These are phyloP conservation scores for Aspergillus persii DNA, from an alignment of 2,329 filamentous ascomycete species.

Conservation along the genomic window DNA sequence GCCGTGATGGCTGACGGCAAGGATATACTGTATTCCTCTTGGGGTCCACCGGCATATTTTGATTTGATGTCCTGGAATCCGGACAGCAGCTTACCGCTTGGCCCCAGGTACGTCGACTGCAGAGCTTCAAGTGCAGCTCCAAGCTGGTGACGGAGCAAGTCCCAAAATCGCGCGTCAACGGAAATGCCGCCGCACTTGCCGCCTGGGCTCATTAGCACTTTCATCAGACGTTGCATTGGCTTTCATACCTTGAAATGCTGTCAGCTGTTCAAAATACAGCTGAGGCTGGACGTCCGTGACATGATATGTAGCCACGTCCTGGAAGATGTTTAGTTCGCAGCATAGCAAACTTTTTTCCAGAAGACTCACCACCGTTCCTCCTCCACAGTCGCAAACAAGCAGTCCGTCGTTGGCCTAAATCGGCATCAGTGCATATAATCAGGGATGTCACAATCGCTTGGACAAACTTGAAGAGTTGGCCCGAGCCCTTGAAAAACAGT, in stretches of 20 bases:
- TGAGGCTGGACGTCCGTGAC: background rate
- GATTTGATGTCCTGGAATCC: background rate
- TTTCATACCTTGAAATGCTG: background rate
- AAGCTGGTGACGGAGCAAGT: background rate
- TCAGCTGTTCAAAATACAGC: background rate
- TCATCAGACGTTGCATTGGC: background rate
- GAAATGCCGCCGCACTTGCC: background rate
- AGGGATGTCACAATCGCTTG: background rate
- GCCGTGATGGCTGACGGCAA: background rate
- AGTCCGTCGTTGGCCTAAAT: background rate
- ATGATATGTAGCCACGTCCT: background rate
- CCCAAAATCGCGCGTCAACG: background rate
- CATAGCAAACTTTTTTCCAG: background rate
- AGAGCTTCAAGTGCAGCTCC: background rate
- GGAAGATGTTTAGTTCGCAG: background rate
- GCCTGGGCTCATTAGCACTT: background rate
- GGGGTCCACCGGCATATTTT: background rate
- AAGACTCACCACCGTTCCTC: background rate
- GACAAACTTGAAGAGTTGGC: background rate
- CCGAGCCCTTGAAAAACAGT: background rate
- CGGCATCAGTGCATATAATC: background rate
- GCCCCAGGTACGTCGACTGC: background rate
- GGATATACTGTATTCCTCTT: background rate
- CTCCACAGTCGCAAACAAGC: background rate
- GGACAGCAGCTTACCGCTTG: background rate